Evolutionary conservation across 805 yeast species (phyloP), one percentile per base, ranked within the genome.

Genomic region (Wickerhamiella galacta): DNA sequence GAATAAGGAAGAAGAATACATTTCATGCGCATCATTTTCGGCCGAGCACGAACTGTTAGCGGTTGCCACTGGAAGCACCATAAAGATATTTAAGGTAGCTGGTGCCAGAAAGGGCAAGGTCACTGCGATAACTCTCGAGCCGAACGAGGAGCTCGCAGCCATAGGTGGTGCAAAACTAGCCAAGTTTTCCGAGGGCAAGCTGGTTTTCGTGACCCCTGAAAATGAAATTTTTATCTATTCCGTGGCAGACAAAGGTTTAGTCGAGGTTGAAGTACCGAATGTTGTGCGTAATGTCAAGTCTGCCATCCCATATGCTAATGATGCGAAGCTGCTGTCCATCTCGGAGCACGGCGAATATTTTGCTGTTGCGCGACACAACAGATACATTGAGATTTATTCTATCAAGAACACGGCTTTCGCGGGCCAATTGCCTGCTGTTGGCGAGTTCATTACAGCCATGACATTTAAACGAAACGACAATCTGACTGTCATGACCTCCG

Each of bases 1-100:
- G 67, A 2, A 56, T 76, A 37, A 63, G 70, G 30, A 90, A 41
- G 93, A 79, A 20, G 95, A 82, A 41, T 78, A 78, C 54, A 75
- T 90, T 31, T 60, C 82, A 1, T 57, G 66, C 22, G 81, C 77
- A 38, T 63, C 71, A 7, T 50, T 85, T 25, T 75, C 82, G 14
- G 63, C 66, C 16, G 71, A 70, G 41, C 85, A 79, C 2, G 58
- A 68, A 21, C 60, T 71, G 18, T 54, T 90, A 33, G 76, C 75
- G 0, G 90, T 85, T 15, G 70, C 83, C 4, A 72, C 93, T 28
- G 57, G 72, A 28, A 60, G 72, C 10, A 63, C 73, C 2, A 71
- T 80, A 4, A 81, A 75, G 51, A 46, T 85, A 2, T 87, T 82
- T 49, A 61, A 60, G 38, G 58, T 87, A 26, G 42, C 48, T 14